phyloP scores from a whole-genome alignment of 495 filamentous ascomycete species.

The Xylaria cubensis region DNA sequence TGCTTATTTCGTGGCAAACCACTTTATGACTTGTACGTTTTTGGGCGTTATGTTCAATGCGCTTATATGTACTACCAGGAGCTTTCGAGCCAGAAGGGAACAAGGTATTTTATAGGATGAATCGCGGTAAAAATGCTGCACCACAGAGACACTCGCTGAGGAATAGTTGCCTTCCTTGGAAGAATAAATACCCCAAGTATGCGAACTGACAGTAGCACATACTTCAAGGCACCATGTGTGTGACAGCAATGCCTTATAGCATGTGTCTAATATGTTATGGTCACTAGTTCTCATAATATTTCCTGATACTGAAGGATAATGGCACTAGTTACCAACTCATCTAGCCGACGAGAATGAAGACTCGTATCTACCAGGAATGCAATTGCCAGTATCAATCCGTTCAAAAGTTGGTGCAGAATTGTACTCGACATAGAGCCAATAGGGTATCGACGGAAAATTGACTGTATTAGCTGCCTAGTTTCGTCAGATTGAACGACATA shows the following conservation, averaged over 20 bases:
- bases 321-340: neutral
- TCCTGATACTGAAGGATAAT: no score
- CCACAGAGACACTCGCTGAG: neutral
- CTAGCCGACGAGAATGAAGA: neutral
- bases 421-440: neutral
- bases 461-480: neutral
- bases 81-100: neutral
- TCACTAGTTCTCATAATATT: neutral
- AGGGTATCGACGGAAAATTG: neutral
- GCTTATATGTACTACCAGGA: slow-evolving; percentile 25
- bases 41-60: slow-evolving; percentile 1
- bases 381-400: neutral
- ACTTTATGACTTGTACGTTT: neutral
- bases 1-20: neutral
- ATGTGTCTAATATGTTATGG: neutral
- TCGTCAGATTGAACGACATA: neutral
- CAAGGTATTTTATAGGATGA: neutral
- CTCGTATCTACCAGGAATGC: neutral
- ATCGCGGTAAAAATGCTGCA: neutral
- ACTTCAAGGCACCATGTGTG: neutral
- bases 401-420: neutral
- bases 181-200: neutral
- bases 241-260: neutral
- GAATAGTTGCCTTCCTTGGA: neutral
- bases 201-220: neutral